phyloP scores from a whole-genome alignment of 192 early-diverging fungal genomes.

The Coemansia sp. region DNA sequence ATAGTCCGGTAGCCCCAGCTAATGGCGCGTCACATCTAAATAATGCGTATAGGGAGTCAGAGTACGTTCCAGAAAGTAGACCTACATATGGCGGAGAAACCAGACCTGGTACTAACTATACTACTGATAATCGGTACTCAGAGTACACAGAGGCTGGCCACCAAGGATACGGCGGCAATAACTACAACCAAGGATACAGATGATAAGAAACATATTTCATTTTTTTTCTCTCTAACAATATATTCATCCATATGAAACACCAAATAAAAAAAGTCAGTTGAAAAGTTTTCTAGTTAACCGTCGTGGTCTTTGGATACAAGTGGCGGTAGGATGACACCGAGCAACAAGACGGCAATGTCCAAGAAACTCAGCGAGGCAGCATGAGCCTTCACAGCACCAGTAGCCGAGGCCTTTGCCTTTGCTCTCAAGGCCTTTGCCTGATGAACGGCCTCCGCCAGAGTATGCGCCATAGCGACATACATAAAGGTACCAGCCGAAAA shows the following conservation, averaged over 20 bases:
- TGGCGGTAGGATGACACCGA: conserved; percentile 60
- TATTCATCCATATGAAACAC: neutral
- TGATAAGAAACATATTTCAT: neutral
- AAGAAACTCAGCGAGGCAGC: conserved; percentile 32
- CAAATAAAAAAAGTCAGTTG: neutral
- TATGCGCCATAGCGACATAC: conserved; percentile 91
- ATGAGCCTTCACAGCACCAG: conserved; percentile 16
- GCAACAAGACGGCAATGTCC: conserved; percentile 56
- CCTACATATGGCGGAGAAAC: neutral
- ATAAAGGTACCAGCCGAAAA: conserved; percentile 92
- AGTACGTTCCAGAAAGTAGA: neutral
- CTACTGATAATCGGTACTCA: neutral
- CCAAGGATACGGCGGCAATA: neutral
- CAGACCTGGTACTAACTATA: neutral
- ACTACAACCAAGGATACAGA: neutral
- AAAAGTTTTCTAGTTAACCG: conserved; percentile 7
- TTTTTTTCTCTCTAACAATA: neutral
- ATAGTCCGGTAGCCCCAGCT: neutral
- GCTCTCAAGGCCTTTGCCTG: conserved; percentile 40
- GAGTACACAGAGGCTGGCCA: conserved; percentile 8
- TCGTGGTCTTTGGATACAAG: conserved; percentile 56
- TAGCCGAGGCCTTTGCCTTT: conserved; percentile 10
- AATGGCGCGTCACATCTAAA: neutral
- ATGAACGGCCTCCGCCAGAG: conserved; percentile 68
- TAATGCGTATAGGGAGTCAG: neutral